phyloP scores from a whole-genome alignment of 2,329 filamentous ascomycete species.

The Plenodomus tracheiphilus region DNA sequence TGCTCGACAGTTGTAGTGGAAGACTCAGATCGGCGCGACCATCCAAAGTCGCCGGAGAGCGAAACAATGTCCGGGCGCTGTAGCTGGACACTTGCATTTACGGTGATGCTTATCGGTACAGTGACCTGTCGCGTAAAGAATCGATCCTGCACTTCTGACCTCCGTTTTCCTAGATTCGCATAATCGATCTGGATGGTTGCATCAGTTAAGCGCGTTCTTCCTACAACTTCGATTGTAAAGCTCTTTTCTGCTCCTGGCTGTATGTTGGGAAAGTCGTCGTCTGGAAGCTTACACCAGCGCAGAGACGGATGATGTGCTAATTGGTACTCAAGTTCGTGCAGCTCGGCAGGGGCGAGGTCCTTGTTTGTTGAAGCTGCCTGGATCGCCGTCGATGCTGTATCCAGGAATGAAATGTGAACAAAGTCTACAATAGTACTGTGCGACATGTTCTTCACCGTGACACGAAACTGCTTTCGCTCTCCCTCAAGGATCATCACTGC shows the following conservation, averaged over 20 bases:
- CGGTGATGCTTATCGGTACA: slow-evolving; percentile 81
- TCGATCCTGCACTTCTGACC: slow-evolving; percentile 67
- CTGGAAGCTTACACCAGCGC: slow-evolving; percentile 51
- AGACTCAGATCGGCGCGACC: slow-evolving; percentile 49
- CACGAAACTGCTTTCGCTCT: slow-evolving; percentile 74
- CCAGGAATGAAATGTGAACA: slow-evolving; percentile 83
- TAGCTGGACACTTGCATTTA: slow-evolving; percentile 88
- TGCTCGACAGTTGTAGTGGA: background rate
- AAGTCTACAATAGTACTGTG: slow-evolving; percentile 73
- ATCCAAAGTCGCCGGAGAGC: slow-evolving; percentile 70
- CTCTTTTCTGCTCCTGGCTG: slow-evolving; percentile 67
- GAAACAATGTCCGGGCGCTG: slow-evolving; percentile 78
- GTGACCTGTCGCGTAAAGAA: slow-evolving; percentile 86
- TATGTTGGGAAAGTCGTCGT: slow-evolving; percentile 60
- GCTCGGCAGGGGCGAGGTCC: slow-evolving; percentile 74
- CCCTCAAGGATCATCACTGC: slow-evolving; percentile 93
- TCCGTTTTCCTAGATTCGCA: slow-evolving; percentile 72
- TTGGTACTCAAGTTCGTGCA: slow-evolving; percentile 85
- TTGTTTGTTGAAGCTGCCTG: slow-evolving; percentile 75
- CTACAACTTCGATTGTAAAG: slow-evolving; percentile 83
- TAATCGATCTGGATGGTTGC: slow-evolving; percentile 86
- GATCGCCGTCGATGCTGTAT: slow-evolving; percentile 79
- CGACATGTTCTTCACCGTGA: slow-evolving; percentile 81
- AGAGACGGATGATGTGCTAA: slow-evolving; percentile 71
- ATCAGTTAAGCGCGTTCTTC: slow-evolving; percentile 80